Percentiles rank a stretch among this genome's conserved stretches.
phyloP scores from a whole-genome alignment of 1,284 basidiomycete species.

The Macrocybe sp. region DNA sequence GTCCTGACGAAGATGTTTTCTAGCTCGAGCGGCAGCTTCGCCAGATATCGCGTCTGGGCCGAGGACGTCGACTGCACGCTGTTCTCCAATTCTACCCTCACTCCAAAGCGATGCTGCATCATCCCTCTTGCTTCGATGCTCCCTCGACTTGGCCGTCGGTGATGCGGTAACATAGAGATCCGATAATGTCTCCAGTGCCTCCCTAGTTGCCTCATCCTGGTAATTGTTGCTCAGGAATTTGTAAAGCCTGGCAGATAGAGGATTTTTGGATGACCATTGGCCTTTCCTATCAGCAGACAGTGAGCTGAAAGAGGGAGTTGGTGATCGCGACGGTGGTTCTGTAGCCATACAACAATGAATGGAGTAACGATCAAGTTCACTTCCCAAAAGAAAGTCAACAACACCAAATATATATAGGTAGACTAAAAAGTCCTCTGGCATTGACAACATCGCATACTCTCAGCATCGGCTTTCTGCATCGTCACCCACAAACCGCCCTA shows the following conservation, averaged over 20 bases:
- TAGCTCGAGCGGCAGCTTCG: constrained; percentile 62
- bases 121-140: constrained; percentile 25
- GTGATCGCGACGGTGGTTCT: too few species aligned
- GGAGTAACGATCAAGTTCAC: too few species aligned
- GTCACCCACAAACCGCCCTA: too few species aligned
- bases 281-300: too few species aligned
- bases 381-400: too few species aligned
- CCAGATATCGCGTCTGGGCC: constrained; percentile 28
- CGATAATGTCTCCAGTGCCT: constrained; percentile 81
- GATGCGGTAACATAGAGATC: constrained; percentile 55
- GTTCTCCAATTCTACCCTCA: constrained; percentile 10
- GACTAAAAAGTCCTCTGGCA: too few species aligned
- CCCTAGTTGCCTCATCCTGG: constrained; percentile 73
- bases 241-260: constrained; percentile 79
- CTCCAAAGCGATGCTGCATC: constrained; percentile 31
- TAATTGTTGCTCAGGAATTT: constrained; percentile 85
- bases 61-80: not conserved
- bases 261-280: constrained; percentile 39
- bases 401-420: too few species aligned
- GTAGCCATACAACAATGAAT: too few species aligned
- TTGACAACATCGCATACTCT: too few species aligned
- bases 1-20: constrained; percentile 78
- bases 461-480: too few species aligned
- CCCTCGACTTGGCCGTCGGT: constrained; percentile 27
- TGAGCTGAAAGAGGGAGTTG: too few species aligned